phyloP scores from a whole-genome alignment of 306 rosid genomes.

The Senna siamea region DNA sequence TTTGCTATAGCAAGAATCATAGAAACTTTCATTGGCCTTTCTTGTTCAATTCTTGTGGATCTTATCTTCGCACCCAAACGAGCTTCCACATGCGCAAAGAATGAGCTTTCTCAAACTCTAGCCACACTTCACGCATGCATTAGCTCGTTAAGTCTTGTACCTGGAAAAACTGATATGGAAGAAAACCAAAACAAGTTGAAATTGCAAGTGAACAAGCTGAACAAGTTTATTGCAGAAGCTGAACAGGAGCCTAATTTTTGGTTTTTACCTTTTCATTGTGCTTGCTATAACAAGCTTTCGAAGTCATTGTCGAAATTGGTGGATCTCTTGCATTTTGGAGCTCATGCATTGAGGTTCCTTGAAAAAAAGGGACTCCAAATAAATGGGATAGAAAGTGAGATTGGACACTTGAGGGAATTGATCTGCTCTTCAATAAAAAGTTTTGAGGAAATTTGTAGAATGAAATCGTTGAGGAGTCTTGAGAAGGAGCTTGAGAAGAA shows the following conservation, averaged over 20 bases:
- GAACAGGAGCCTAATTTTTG: conserved; percentile 72
- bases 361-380: conserved; percentile 43
- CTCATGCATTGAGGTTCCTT: conserved; percentile 43
- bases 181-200: conserved; percentile 41
- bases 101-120: conserved; percentile 50
- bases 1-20: conserved; percentile 62
- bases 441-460: conserved; percentile 40
- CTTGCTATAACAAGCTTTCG: conserved; percentile 49
- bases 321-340: conserved; percentile 53
- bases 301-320: conserved; percentile 52
- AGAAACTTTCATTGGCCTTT: conserved; percentile 71
- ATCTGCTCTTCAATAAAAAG: conserved; percentile 41
- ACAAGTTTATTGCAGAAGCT: conserved; percentile 58
- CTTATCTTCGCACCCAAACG: conserved; percentile 60
- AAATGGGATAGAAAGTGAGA: conserved; percentile 44
- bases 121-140: conserved; percentile 48
- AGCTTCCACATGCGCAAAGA: conserved; percentile 56
- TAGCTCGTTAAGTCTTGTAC: conserved; percentile 40
- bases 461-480: conserved; percentile 47
- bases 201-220: conserved; percentile 44
- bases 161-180: conserved; percentile 17
- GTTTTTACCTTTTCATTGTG: conserved; percentile 60
- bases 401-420: conserved; percentile 54
- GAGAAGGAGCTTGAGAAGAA: conserved; percentile 42
- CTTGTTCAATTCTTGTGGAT: conserved; percentile 55